These are phyloP conservation scores for Dactylellina haptotyla DNA, from an alignment of 2,329 filamentous ascomycete genomes.

Conservation along the genomic window DNA sequence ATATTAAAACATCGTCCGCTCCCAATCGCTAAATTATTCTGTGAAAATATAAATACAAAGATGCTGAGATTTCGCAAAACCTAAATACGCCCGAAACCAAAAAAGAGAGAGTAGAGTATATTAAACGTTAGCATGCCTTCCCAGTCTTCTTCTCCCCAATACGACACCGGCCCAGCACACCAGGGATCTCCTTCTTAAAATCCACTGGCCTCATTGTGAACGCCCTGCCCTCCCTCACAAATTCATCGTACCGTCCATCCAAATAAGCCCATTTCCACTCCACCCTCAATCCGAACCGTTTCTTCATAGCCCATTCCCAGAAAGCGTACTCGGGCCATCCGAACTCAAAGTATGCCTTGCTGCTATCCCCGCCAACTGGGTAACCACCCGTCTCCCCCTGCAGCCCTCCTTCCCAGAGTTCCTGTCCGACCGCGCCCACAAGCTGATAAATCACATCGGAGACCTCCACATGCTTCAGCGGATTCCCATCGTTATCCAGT, in stretches of 20 bases:
- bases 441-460: constrained; percentile 41
- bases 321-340: constrained; percentile 49
- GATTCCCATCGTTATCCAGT: constrained; percentile 21
- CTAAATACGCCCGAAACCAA: not conserved
- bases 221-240: constrained; percentile 23
- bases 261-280: constrained; percentile 36
- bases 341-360: constrained; percentile 33
- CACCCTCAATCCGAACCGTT: constrained; percentile 23
- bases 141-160: not conserved
- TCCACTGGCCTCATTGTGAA: constrained; percentile 5
- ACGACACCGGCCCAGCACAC: constrained; percentile 1
- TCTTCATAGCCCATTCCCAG: constrained; percentile 41
- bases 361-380: constrained; percentile 16
- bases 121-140: not conserved
- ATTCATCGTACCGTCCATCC: constrained; percentile 31
- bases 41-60: too few relatives aligned
- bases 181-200: constrained; percentile 26
- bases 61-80: not conserved
- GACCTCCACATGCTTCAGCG: constrained; percentile 35
- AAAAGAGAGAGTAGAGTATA: not conserved
- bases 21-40: too few relatives aligned
- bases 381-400: not conserved
- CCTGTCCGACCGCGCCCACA: constrained; percentile 9
- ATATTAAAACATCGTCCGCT: too few relatives aligned
- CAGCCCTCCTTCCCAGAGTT: constrained; percentile 1